Evolutionary conservation across 495 filamentous ascomycete genomes (phyloP).

Genomic region (Pseudomonodictys pantanalensis): DNA sequence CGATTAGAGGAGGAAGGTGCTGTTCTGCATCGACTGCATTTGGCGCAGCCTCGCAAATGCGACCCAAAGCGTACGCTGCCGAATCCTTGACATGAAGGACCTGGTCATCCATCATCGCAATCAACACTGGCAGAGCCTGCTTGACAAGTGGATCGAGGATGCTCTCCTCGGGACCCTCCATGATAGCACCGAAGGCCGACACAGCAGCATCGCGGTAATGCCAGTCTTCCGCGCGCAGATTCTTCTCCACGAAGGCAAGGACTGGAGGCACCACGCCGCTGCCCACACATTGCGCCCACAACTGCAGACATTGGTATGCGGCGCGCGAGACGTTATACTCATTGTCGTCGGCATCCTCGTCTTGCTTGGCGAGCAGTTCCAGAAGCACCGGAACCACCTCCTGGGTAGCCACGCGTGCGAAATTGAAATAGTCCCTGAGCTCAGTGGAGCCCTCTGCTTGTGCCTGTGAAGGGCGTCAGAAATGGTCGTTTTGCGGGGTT

Average conservation of each 20-base stretch:
- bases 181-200: constrained; percentile 97
- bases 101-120: constrained; percentile 92
- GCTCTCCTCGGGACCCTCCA: constrained; percentile 94
- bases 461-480: constrained; percentile 26
- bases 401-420: constrained; percentile 79
- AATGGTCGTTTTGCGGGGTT: no score
- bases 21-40: constrained; percentile 79
- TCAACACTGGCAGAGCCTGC: constrained; percentile 83
- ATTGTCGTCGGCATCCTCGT: constrained; percentile 93
- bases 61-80: constrained; percentile 92
- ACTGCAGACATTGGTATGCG: constrained; percentile 92
- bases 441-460: constrained; percentile 71
- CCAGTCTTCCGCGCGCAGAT: constrained; percentile 89
- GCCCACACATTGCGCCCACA: constrained; percentile 88
- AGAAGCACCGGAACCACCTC: constrained; percentile 93
- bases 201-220: constrained; percentile 90
- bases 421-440: constrained; percentile 86
- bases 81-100: constrained; percentile 91
- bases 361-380: constrained; percentile 86
- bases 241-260: constrained; percentile 82
- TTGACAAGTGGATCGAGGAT: constrained; percentile 87
- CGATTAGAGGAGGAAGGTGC: constrained; percentile 79
- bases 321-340: constrained; percentile 96
- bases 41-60: constrained; percentile 87
- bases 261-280: constrained; percentile 77